These are phyloP conservation scores for Fonsecaea monophora DNA, from an alignment of 2,329 filamentous ascomycete genomes.

Conservation along the genomic window DNA sequence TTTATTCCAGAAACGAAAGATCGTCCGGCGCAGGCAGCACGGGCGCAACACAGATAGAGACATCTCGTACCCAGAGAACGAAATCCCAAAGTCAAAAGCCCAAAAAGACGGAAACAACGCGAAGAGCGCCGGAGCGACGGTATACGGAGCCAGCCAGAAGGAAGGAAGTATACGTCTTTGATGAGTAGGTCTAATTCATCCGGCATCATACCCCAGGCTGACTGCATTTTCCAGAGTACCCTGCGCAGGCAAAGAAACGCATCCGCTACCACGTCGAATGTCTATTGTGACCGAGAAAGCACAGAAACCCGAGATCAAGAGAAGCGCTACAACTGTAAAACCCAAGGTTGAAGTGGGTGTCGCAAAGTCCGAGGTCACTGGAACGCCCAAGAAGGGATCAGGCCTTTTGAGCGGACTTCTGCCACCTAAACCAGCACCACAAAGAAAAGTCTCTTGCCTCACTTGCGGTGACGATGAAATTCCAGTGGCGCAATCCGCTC, in stretches of 20 bases:
- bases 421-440: constrained; percentile 28
- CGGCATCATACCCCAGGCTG: background rate
- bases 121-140: constrained; percentile 28
- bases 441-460: constrained; percentile 70
- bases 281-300: constrained; percentile 17
- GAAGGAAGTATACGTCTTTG: constrained; percentile 11
- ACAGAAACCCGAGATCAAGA: constrained; percentile 27
- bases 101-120: constrained; percentile 17
- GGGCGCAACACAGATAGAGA: background rate
- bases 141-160: constrained; percentile 30
- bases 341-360: constrained; percentile 21
- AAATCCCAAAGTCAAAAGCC: constrained; percentile 6
- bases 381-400: constrained; percentile 22
- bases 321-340: constrained; percentile 30
- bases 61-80: constrained; percentile 8
- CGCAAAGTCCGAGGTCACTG: constrained; percentile 17
- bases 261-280: constrained; percentile 11
- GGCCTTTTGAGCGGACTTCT: constrained; percentile 32
- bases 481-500: constrained; percentile 67
- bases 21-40: background rate
- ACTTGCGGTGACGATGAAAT: constrained; percentile 73
- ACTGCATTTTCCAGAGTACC: constrained; percentile 10
- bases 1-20: constrained; percentile 22
- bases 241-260: constrained; percentile 2
- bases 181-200: constrained; percentile 13